phyloP scores from a whole-genome alignment of 2,329 filamentous ascomycete species.

The Fusarium longipes region DNA sequence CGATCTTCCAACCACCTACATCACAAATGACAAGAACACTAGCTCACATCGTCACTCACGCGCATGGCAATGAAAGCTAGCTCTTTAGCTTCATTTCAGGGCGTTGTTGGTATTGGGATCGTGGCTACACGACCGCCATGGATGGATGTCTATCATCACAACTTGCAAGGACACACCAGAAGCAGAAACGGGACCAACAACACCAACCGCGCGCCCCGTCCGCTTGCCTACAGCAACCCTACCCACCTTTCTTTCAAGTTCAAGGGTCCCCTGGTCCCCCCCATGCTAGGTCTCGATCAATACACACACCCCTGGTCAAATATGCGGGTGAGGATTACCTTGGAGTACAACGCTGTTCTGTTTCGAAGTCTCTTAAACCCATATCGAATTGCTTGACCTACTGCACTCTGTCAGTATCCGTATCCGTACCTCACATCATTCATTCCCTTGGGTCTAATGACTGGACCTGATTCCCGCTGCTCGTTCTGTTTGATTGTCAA shows the following conservation, averaged over 20 bases:
- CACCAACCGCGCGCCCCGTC: constrained; percentile 42
- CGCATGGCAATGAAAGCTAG: not conserved
- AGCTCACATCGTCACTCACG: not conserved
- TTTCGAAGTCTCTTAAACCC: constrained; percentile 25
- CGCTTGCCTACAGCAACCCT: constrained; percentile 22
- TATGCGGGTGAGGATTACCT: constrained; percentile 10
- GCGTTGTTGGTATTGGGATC: not conserved
- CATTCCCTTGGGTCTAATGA: not conserved
- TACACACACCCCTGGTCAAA: constrained; percentile 22
- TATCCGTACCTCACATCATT: constrained; percentile 15
- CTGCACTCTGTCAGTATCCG: not conserved
- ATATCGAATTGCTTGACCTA: constrained; percentile 9
- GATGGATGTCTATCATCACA: not conserved
- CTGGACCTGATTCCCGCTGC: constrained; percentile 1
- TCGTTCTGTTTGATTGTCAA: constrained; percentile 1
- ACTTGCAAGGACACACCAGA: constrained; percentile 6
- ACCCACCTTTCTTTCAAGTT: constrained; percentile 25
- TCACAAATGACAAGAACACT: not conserved
- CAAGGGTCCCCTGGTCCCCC: constrained; percentile 34
- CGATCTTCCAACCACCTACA: not conserved
- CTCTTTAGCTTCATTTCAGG: constrained; percentile 5
- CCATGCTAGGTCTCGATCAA: constrained; percentile 25
- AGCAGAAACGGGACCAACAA: constrained; percentile 13
- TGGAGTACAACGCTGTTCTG: constrained; percentile 22
- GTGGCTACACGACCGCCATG: not conserved